These are phyloP conservation scores for Tylopilus balloui DNA, from an alignment of 768 basidiomycete genomes.

Conservation along the genomic window DNA sequence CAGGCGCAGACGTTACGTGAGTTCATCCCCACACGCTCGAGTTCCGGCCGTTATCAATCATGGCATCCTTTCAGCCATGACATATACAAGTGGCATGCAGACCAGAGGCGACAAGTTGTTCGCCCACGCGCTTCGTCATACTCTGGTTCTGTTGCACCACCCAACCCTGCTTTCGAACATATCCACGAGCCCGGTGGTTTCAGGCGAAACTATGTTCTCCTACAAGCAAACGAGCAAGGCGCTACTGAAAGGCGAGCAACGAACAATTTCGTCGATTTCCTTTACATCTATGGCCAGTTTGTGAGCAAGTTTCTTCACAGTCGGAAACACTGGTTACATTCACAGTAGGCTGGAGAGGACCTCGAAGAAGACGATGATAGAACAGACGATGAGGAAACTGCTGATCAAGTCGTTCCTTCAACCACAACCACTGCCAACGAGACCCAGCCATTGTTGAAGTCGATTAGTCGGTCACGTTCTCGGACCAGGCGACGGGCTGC, in stretches of 20 bases:
- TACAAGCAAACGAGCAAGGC: slow-evolving; percentile 66
- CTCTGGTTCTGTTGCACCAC: slow-evolving; percentile 46
- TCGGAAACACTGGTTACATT: slow-evolving; percentile 1
- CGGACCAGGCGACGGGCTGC: slow-evolving; percentile 49
- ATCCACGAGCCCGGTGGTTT: slow-evolving; percentile 96
- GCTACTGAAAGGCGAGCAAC: slow-evolving; percentile 56
- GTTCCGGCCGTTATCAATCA: slow-evolving; percentile 14
- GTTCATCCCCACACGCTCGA: slow-evolving; percentile 30
- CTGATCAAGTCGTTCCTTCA: slow-evolving; percentile 23
- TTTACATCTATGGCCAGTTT: slow-evolving; percentile 94
- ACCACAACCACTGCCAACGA: slow-evolving; percentile 34
- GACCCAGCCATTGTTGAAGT: slow-evolving; percentile 52
- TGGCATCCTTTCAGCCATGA: slow-evolving; percentile 54
- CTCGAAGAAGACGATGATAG: slow-evolving; percentile 82
- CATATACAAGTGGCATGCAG: slow-evolving; percentile 93
- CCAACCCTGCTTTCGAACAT: slow-evolving; percentile 81
- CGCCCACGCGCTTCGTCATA: slow-evolving; percentile 72
- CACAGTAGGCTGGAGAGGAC: slow-evolving; percentile 78
- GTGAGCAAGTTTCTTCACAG: slow-evolving; percentile 45
- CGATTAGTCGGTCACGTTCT: slow-evolving; percentile 40
- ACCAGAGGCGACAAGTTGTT: slow-evolving; percentile 54
- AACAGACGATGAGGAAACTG: slow-evolving; percentile 51
- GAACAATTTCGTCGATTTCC: slow-evolving; percentile 91
- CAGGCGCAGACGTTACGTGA: slow-evolving; percentile 90
- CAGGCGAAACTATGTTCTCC: slow-evolving; percentile 78